A percentile compares a stretch with the other conserved stretches of the same genome.
These are phyloP conservation scores for Sambucus nigra DNA, from an alignment of 129 eudicot genomes.

Conservation along the genomic window DNA sequence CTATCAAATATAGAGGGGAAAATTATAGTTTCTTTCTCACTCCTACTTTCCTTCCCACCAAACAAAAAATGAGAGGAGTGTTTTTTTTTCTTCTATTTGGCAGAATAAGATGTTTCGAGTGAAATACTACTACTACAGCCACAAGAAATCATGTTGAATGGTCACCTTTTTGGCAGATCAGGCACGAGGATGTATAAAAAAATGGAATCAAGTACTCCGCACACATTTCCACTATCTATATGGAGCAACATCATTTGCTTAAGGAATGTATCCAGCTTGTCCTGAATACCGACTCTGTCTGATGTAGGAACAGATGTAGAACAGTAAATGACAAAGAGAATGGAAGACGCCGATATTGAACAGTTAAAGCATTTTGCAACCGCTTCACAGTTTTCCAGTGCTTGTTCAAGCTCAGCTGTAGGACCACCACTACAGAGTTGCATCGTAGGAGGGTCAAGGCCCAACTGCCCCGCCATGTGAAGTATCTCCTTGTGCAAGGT, in stretches of 20 bases:
- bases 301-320: conserved; percentile 34
- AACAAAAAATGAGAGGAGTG: too few species aligned
- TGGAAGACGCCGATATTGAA: conserved; percentile 56
- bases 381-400: conserved; percentile 72
- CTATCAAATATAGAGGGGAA: too few species aligned
- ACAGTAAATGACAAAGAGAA: conserved; percentile 61
- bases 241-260: conserved; percentile 31
- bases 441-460: conserved; percentile 97
- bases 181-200: conserved; percentile 74
- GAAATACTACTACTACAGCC: background rate
- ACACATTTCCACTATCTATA: conserved; percentile 17
- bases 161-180: conserved; percentile 84
- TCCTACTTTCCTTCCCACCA: too few species aligned
- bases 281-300: conserved; percentile 43
- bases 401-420: conserved; percentile 61
- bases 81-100: too few species aligned
- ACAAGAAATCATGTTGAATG: background rate
- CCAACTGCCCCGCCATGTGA: conserved; percentile 96
- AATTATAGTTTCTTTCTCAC: too few species aligned
- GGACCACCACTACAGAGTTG: conserved; percentile 51
- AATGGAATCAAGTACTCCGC: conserved; percentile 39
- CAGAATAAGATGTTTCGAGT: too few species aligned
- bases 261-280: conserved; percentile 33
- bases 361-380: conserved; percentile 66
- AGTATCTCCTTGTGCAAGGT: conserved; percentile 71